Base-by-base conservation (phyloP, 2,329 filamentous ascomycete species). In the Aspergillus fijiensis region DNA sequence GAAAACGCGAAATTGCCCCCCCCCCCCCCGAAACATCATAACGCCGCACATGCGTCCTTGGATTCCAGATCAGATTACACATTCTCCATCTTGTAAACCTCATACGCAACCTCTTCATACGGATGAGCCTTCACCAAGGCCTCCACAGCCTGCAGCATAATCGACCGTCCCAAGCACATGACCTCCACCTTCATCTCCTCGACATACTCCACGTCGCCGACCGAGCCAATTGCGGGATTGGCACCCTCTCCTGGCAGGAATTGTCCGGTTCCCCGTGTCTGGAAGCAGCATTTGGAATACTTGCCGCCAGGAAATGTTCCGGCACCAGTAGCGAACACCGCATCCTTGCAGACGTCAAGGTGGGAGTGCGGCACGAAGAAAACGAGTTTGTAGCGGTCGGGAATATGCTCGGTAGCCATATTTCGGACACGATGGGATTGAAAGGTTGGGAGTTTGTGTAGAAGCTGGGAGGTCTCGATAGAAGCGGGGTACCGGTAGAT, bases 51-150 rank as follows among this genome's bases (percentile, higher is more conserved):
- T 31, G n/a, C 11, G 16, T 3, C 2, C 9, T 29, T 29, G 10
- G 49, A 12, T 10, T n/a, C 49, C 49, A 14, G 11, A 5, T 23
- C 11, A 50, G n/a, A 6, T 67, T 61, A 77, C 31, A 79, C 69
- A 65, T 77, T 67, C 64, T 80, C 79, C 67, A 79, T 70, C 61
- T 73, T 77, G 62, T 76, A 76, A 23, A 80, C 78, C 61, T 78
- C 77, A 68, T 79, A 79, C 12, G 73, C 76, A 25, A 77, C 75
- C 62, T 79, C 76, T 57, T 80, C 79, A 64, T 80, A 81, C 5
- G 79, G 79, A 72, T 80, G 79, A n/a, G 74, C 74, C 60, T 71
- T 70, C 25, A 76, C 62, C 66, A 81, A 65, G 42, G 71, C 77
- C 61, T 75, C 65, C 16, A 81, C 79, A 2, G 78, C 77, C 42